Conservation (phyloP, 148 eudicot species). For the Camellia sinensis region DNA sequence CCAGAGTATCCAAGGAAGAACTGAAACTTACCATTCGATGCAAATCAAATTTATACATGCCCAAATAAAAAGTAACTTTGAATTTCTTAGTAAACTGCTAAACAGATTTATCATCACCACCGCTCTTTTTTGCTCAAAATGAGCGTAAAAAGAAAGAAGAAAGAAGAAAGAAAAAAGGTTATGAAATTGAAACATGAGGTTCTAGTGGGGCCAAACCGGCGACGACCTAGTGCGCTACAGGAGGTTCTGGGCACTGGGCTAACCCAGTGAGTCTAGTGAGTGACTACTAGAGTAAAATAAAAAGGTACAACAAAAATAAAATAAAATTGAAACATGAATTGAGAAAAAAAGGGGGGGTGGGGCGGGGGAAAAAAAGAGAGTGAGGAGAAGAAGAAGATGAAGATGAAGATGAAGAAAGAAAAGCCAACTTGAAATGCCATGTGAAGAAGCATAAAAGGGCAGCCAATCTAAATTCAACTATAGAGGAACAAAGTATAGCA, state of each 20-base stretch:
- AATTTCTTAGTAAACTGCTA: background rate
- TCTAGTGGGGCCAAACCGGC: no score
- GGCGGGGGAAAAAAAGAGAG: no score
- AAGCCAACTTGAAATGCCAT: slow-evolving; percentile 7
- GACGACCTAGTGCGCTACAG: no score
- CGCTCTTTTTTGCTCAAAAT: background rate
- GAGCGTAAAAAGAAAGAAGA: background rate
- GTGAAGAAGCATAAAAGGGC: background rate
- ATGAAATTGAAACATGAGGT: no score
- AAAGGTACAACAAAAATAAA: no score
- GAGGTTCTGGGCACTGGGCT: no score
- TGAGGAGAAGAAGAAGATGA: no score
- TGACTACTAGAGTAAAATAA: no score
- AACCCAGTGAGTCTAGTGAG: no score
- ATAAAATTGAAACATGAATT: no score
- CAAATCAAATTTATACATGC: background rate
- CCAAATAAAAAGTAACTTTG: background rate
- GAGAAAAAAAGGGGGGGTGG: no score
- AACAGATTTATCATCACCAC: background rate
- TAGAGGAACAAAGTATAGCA: background rate
- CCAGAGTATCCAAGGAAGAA: slow-evolving; percentile 1
- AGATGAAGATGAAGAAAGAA: background rate
- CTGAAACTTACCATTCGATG: background rate
- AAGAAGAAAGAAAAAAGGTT: no score
- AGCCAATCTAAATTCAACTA: background rate